These are phyloP conservation scores for Trichophyton benhamiae DNA, from an alignment of 2,329 filamentous ascomycete species.

Conservation along the genomic window DNA sequence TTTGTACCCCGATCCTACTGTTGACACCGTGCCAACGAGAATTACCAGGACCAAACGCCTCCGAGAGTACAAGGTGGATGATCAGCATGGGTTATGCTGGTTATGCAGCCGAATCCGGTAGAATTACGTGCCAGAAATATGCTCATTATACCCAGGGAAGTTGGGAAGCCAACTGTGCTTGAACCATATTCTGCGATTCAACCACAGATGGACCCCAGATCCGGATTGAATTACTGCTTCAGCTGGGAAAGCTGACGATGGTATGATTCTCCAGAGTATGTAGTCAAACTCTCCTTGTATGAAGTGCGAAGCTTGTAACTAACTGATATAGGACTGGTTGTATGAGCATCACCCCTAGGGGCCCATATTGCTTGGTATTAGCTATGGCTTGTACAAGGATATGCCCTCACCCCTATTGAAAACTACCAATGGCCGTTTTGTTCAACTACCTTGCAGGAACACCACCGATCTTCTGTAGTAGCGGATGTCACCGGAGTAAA, in stretches of 20 bases:
- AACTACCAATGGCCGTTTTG: too few species aligned
- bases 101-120: background rate
- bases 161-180: background rate
- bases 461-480: too few species aligned
- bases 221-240: background rate
- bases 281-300: background rate
- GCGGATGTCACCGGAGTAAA: too few species aligned
- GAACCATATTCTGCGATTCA: background rate
- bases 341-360: slow-evolving; percentile 22
- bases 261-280: background rate
- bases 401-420: too few species aligned
- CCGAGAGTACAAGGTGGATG: background rate
- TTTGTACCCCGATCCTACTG: too few species aligned
- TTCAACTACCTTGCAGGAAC: too few species aligned
- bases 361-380: slow-evolving; percentile 11
- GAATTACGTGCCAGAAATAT: background rate
- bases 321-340: background rate
- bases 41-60: background rate
- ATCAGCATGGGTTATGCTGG: background rate
- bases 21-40: background rate
- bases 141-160: background rate
- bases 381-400: too few species aligned
- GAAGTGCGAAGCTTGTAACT: background rate
- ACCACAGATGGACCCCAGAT: background rate
- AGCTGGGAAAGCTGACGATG: background rate